These are phyloP conservation scores for Protoeuglena noctilucae DNA, from an alignment of 139 green algal genomes.

Conservation along the genomic window DNA sequence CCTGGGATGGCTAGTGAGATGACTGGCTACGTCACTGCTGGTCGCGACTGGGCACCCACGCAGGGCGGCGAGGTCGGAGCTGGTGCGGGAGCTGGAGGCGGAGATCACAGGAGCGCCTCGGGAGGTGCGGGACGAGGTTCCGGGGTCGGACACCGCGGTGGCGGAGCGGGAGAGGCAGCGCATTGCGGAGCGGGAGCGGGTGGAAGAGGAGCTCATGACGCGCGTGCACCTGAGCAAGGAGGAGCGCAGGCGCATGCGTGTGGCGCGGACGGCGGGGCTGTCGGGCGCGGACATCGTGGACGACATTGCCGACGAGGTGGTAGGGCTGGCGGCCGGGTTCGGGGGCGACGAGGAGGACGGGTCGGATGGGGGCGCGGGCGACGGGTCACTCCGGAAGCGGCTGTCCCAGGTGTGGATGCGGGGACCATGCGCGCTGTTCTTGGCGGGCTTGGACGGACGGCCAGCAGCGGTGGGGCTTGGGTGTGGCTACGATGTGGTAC, in stretches of 20 bases:
- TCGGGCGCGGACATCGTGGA: conserved; percentile 40
- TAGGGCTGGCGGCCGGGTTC: conserved; percentile 51
- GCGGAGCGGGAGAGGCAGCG: conserved; percentile 36
- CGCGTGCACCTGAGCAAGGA: conserved; percentile 63
- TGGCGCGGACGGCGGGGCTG: conserved; percentile 23
- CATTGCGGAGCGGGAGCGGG: conserved; percentile 41
- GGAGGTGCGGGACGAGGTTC: conserved; percentile 32
- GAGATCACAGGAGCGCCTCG: conserved; percentile 61
- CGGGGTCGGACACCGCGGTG: conserved; percentile 17
- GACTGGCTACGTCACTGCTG: no score
- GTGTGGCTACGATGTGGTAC: conserved; percentile 2
- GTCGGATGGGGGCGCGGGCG: not conserved
- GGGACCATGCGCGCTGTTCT: no score
- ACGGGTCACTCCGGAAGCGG: conserved; percentile 8
- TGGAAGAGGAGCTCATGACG: conserved; percentile 11
- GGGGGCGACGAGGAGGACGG: conserved; percentile 3
- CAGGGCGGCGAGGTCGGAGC: conserved; percentile 26
- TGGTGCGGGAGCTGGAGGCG: conserved; percentile 34
- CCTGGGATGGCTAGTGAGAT: no score
- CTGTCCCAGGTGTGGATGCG: no score
- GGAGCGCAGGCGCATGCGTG: conserved; percentile 59
- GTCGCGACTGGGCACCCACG: no score
- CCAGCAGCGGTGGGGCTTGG: conserved; percentile 5
- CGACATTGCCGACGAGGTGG: conserved; percentile 88
- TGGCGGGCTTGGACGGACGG: not conserved